Evolutionary conservation across 2,329 filamentous ascomycete genomes (phyloP).

Genomic region (Dothideomycetidae sp.): DNA sequence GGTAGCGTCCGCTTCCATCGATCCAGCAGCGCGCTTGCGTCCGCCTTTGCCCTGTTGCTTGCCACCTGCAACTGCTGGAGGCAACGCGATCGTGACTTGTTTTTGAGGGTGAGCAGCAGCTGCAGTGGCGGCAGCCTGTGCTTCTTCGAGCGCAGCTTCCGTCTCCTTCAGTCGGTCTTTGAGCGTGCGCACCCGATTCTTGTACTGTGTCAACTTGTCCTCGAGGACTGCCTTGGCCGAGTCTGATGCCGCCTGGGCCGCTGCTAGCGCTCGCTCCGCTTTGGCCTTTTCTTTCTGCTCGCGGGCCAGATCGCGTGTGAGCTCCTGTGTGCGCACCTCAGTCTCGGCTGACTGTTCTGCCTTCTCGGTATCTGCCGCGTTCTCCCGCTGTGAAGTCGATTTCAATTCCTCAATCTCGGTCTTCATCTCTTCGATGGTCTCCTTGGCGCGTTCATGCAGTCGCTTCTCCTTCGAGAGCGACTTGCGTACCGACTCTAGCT

Average conservation of each 20-base stretch:
- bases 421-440: constrained; percentile 21
- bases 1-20: constrained; percentile 32
- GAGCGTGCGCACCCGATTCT: constrained; percentile 52
- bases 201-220: constrained; percentile 54
- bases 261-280: constrained; percentile 38
- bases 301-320: constrained; percentile 36
- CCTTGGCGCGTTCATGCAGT: constrained; percentile 28
- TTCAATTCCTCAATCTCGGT: constrained; percentile 22
- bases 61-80: constrained; percentile 17
- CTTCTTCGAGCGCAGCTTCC: constrained; percentile 35
- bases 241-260: constrained; percentile 46
- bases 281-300: constrained; percentile 39
- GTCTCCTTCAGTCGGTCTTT: constrained; percentile 61
- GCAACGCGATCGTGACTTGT: constrained; percentile 20
- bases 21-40: constrained; percentile 29
- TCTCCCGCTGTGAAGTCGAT: constrained; percentile 17
- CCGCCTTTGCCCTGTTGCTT: constrained; percentile 23
- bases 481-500: constrained; percentile 32
- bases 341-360: constrained; percentile 28
- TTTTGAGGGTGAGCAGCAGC: constrained; percentile 20
- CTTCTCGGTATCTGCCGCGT: constrained; percentile 26
- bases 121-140: constrained; percentile 22
- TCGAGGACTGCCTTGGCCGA: constrained; percentile 51
- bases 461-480: constrained; percentile 33
- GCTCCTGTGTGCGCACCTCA: constrained; percentile 30